phyloP scores from a whole-genome alignment of 2,329 filamentous ascomycete genomes.

The Fusarium brachygibbosum region DNA sequence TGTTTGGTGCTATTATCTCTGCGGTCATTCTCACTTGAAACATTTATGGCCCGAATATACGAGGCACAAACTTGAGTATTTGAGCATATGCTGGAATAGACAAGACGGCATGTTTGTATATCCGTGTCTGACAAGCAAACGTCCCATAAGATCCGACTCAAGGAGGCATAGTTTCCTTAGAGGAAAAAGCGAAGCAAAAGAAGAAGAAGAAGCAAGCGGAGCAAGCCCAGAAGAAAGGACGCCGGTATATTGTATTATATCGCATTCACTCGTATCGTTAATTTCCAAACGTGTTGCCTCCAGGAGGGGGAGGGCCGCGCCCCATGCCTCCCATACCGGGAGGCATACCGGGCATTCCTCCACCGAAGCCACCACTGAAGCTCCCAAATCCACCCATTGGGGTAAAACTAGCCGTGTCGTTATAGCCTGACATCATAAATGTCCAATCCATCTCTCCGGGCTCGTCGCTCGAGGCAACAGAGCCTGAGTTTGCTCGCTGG shows the following conservation, averaged over 20 bases:
- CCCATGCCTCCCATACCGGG: conserved; percentile 39
- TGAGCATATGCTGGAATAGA: background rate
- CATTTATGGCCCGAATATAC: background rate
- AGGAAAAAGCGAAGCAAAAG: background rate
- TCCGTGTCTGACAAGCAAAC: background rate
- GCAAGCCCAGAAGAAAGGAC: background rate
- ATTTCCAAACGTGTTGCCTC: conserved; percentile 48
- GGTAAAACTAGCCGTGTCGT: conserved; percentile 51
- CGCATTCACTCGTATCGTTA: conserved; percentile 21
- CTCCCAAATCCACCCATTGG: conserved; percentile 49
- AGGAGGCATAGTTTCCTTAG: background rate
- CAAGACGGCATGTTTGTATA: background rate
- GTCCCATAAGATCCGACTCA: background rate
- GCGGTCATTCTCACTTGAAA: background rate
- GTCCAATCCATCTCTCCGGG: conserved; percentile 63
- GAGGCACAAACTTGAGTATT: background rate
- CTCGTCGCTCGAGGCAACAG: conserved; percentile 49
- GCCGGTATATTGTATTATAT: conserved; percentile 13
- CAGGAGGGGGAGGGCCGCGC: conserved; percentile 35
- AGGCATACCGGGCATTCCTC: conserved; percentile 44
- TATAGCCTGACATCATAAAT: conserved; percentile 60
- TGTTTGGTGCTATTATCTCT: background rate
- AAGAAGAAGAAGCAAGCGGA: conserved; percentile 2
- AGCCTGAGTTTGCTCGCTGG: conserved; percentile 32
- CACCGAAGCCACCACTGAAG: conserved; percentile 47